A percentile compares a stretch with the other conserved stretches of the same genome.
These are phyloP conservation scores for Pythium rishiriense DNA, from an alignment of 352 stramenopile genomes.

Conservation along the genomic window DNA sequence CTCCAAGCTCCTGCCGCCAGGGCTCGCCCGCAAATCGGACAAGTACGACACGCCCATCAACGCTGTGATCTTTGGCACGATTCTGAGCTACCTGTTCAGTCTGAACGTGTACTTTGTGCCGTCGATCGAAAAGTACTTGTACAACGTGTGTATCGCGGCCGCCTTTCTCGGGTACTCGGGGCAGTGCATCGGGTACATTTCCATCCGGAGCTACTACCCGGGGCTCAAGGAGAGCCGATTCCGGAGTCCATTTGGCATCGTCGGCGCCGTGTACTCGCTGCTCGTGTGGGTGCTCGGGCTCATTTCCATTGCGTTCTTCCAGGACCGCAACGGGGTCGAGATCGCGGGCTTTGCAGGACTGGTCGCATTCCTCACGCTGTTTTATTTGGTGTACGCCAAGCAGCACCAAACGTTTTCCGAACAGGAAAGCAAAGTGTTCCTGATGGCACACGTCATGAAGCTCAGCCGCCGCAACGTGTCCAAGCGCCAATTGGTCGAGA, in stretches of 20 bases:
- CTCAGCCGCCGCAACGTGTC: constrained; percentile 21
- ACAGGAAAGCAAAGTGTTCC: constrained; percentile 36
- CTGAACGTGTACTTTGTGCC: constrained; percentile 30
- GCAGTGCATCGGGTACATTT: constrained; percentile 40
- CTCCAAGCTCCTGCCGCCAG: constrained; percentile 27
- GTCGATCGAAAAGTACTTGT: constrained; percentile 26
- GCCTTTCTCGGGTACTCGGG: constrained; percentile 31
- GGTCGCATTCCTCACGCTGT: constrained; percentile 20
- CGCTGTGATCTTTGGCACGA: constrained; percentile 25
- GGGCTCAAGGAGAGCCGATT: constrained; percentile 23
- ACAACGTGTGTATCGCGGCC: constrained; percentile 29
- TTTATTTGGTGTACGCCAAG: constrained; percentile 33
- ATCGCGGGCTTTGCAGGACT: constrained; percentile 18
- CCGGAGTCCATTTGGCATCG: constrained; percentile 30
- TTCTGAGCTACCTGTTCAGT: constrained; percentile 28
- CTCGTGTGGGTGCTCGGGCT: constrained; percentile 32
- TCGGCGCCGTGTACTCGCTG: constrained; percentile 32
- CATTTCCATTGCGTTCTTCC: constrained; percentile 30
- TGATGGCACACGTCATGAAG: constrained; percentile 35
- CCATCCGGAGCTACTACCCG: constrained; percentile 25
- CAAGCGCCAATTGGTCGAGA: constrained; percentile 18
- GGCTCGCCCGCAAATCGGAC: constrained; percentile 20
- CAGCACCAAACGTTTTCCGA: constrained; percentile 33
- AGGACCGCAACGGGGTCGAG: constrained; percentile 22
- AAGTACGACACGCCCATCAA: constrained; percentile 31